Base-by-base conservation (phyloP, 2,329 filamentous ascomycete species). In the Trichoderma atroviride region DNA sequence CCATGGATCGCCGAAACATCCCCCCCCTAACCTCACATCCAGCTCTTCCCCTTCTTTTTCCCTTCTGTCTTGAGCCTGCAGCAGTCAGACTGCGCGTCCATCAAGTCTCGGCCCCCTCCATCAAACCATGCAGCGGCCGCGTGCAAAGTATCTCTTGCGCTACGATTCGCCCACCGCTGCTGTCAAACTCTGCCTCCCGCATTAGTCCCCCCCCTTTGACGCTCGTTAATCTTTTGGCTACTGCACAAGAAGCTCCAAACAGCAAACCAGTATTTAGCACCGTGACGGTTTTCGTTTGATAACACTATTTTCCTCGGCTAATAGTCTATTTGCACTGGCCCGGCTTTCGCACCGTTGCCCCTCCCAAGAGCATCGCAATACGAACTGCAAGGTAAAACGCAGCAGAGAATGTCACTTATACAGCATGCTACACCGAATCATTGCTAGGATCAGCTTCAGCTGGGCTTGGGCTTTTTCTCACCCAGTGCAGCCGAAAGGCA, bases 391-490 rank as follows among this genome's bases (percentile, higher is more conserved):
- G 33, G 24, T 2, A 27, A 50, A 4, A 58, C 11, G 29, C 50
- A 31, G 31, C 60, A 14, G 37, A 56, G 53, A 11, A 31, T 64
- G 61, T 64, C 61, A 64, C 61, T 56, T 56, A 64, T 31, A 56
- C 47, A 63, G 60, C n/a, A 63, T 63, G 22, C 60, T 50, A 50
- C 47, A 50, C 47, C 47, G 22, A 22, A 50, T 50, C 47, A 24
- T 24, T 22, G 60, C 60, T 50, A 63, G 60, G 60, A 53, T 63
- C 60, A 55, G 60, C 40, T 50, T 62, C 60, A 63, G 60, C 60
- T 63, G 40, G 58, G 27, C 43, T 60, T 35, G 33, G 11, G 33
- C 33, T 35, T 35, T 5, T 50, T 50, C 47, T 50, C 7, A n/a
- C 40, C 19, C 40, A 43, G n/a, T 22, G 9, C 47, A 50, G 47